These are phyloP conservation scores for Sporothrix variecibatus DNA, from an alignment of 2,329 filamentous ascomycete species.

Conservation along the genomic window DNA sequence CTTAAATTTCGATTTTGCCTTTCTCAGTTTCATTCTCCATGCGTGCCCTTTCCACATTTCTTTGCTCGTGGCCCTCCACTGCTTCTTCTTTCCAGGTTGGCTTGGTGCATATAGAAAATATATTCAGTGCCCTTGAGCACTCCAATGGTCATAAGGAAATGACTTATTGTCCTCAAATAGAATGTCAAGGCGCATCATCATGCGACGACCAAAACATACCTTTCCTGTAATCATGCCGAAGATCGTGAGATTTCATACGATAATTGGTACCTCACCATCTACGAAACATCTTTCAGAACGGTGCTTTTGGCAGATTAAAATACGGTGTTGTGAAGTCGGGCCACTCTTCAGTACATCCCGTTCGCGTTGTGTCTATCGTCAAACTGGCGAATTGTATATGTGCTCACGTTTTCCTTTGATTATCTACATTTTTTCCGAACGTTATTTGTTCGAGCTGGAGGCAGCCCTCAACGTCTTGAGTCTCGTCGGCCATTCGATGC, in stretches of 20 bases:
- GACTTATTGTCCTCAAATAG: too few species aligned
- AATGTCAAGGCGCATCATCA: too few species aligned
- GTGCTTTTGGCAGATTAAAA: neutral
- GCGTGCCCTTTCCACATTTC: neutral
- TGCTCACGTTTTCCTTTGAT: neutral
- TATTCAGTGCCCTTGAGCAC: neutral
- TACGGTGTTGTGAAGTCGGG: neutral
- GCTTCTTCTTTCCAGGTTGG: neutral
- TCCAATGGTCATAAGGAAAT: neutral
- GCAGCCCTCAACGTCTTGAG: neutral
- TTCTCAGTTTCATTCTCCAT: neutral
- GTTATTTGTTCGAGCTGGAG: too few species aligned
- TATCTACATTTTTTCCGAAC: neutral
- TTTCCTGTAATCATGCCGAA: too few species aligned
- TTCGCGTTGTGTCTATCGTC: neutral
- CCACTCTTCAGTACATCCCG: neutral
- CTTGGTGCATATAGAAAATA: conserved; percentile 8
- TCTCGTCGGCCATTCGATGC: too few species aligned
- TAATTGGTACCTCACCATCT: neutral
- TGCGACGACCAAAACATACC: too few species aligned
- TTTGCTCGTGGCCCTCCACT: neutral
- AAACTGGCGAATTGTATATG: neutral
- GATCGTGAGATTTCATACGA: too few species aligned
- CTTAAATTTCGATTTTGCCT: neutral
- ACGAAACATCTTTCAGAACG: neutral